phyloP scores from a whole-genome alignment of 2,329 filamentous ascomycete genomes.

The Colletotrichum paranaense region DNA sequence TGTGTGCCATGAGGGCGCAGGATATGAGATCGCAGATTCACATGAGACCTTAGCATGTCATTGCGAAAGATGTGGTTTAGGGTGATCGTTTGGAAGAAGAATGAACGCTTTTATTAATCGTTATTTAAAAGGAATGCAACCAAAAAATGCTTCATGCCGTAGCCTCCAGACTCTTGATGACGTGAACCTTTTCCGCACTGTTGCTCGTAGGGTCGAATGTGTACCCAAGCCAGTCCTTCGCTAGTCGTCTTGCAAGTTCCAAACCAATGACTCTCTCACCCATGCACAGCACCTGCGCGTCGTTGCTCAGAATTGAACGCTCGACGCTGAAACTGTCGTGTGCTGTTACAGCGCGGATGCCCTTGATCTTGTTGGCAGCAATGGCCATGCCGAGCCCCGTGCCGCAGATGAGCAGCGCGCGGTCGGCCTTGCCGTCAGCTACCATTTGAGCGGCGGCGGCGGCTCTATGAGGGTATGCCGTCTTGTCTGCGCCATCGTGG shows the following conservation, averaged over 20 bases:
- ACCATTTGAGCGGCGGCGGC: conserved; percentile 77
- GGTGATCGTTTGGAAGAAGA: neutral
- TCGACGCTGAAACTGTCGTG: conserved; percentile 90
- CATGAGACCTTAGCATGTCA: neutral
- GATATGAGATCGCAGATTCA: neutral
- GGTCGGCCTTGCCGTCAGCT: conserved; percentile 74
- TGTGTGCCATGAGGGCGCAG: neutral
- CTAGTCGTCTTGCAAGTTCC: conserved; percentile 81
- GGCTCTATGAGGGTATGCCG: conserved; percentile 83
- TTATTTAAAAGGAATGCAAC: neutral
- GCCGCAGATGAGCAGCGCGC: conserved; percentile 85
- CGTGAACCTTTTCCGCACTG: conserved; percentile 58
- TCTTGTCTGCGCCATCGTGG: conserved; percentile 74
- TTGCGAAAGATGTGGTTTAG: neutral
- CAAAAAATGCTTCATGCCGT: conserved; percentile 34
- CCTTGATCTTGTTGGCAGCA: conserved; percentile 87
- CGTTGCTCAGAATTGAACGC: conserved; percentile 82
- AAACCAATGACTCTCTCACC: conserved; percentile 86
- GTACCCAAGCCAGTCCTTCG: conserved; percentile 87
- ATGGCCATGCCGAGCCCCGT: conserved; percentile 91
- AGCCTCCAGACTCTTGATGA: conserved; percentile 52
- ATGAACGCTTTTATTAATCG: neutral
- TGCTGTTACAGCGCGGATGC: conserved; percentile 87
- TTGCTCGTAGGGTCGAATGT: conserved; percentile 73
- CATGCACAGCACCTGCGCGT: conserved; percentile 89